Evolutionary conservation across 2,329 filamentous ascomycete genomes (phyloP).

Genomic region (Talaromyces sp.): DNA sequence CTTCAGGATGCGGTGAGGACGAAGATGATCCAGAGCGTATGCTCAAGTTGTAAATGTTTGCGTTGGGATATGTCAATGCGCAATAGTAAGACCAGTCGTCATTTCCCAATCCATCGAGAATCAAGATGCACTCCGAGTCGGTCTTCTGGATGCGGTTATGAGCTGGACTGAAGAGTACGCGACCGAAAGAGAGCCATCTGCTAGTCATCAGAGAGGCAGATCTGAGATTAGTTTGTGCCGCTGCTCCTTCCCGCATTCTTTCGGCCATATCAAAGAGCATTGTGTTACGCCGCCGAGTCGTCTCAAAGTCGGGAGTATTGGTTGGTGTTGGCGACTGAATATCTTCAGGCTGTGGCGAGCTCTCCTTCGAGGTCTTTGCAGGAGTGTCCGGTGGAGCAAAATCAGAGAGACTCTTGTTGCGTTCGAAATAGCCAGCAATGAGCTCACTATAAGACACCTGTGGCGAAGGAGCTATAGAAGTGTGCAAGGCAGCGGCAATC

Average conservation of each 20-base stretch:
- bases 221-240: constrained; percentile 45
- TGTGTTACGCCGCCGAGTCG: constrained; percentile 33
- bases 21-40: constrained; percentile 32
- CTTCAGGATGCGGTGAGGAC: constrained; percentile 36
- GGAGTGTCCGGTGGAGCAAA: constrained; percentile 23
- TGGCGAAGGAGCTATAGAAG: constrained; percentile 48
- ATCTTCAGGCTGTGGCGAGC: constrained; percentile 25
- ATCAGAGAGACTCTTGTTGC: constrained; percentile 24
- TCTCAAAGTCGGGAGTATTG: constrained; percentile 26
- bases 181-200: constrained; percentile 49
- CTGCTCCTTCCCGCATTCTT: constrained; percentile 39
- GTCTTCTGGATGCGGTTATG: constrained; percentile 43
- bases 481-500: constrained; percentile 50
- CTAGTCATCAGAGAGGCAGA: constrained; percentile 51
- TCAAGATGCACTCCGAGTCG: constrained; percentile 43
- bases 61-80: constrained; percentile 46
- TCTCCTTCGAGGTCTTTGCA: constrained; percentile 23
- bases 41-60: constrained; percentile 44
- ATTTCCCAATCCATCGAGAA: constrained; percentile 50
- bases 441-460: constrained; percentile 54
- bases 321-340: constrained; percentile 27
- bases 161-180: constrained; percentile 49
- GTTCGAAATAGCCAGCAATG: constrained; percentile 48
- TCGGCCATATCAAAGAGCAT: constrained; percentile 40
- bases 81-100: constrained; percentile 53